phyloP scores from a whole-genome alignment of 129 eudicot species.

The Pittosporum tobira region DNA sequence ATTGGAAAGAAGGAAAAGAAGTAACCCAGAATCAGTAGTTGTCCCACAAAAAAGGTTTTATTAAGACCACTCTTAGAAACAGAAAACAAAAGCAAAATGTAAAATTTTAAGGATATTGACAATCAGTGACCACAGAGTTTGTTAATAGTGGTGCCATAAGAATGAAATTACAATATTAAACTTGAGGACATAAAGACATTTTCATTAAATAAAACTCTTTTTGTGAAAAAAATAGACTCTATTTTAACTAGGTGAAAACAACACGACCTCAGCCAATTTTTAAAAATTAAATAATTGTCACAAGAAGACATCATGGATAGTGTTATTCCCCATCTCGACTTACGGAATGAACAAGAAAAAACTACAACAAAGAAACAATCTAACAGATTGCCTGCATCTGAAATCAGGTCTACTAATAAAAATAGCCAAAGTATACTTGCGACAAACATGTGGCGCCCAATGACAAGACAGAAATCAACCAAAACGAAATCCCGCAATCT shows the following conservation, averaged over 20 bases:
- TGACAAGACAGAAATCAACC: not conserved
- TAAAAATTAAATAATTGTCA: not conserved
- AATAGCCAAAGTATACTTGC: slow-evolving; percentile 12
- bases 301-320: not conserved
- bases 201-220: too few relatives aligned
- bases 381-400: slow-evolving; percentile 2
- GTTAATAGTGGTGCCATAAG: not conserved
- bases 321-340: not conserved
- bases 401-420: slow-evolving; percentile 3
- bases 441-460: slow-evolving; percentile 4
- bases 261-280: not conserved
- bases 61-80: too few relatives aligned
- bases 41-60: too few relatives aligned
- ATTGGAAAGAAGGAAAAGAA: too few relatives aligned
- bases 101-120: too few relatives aligned
- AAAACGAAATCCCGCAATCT: not conserved
- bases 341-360: not conserved
- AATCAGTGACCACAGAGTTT: too few relatives aligned
- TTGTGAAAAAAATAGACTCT: too few relatives aligned
- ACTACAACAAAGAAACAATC: not conserved
- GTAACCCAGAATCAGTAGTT: not conserved
- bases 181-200: too few relatives aligned
- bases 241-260: too few relatives aligned
- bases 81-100: too few relatives aligned
- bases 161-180: too few relatives aligned